Evolutionary conservation across 2,329 filamentous ascomycete genomes (phyloP).

Genomic region (Trichoderma koningiopsis): DNA sequence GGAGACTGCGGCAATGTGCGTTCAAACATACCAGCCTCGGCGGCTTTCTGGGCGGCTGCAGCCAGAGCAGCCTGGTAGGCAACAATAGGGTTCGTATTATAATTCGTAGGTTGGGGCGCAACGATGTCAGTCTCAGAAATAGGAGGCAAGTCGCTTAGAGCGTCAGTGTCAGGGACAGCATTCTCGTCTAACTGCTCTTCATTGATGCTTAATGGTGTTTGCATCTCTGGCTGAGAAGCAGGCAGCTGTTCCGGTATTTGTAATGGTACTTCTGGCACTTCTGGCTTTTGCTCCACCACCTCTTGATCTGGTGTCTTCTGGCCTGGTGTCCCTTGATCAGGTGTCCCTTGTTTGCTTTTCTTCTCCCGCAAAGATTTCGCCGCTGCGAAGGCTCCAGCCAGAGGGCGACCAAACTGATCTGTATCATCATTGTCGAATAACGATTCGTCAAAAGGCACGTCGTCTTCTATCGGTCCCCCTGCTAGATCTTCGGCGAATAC

Average conservation of each 20-base stretch:
- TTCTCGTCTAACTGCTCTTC: constrained; percentile 27
- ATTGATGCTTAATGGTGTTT: constrained; percentile 51
- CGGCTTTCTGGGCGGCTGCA: constrained; percentile 76
- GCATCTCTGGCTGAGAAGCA: constrained; percentile 52
- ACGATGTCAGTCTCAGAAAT: constrained; percentile 21
- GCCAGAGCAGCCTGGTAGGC: constrained; percentile 85
- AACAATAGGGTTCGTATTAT: constrained; percentile 43
- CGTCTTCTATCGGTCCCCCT: constrained; percentile 49
- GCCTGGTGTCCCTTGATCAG: constrained; percentile 35
- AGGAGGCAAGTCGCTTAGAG: background rate
- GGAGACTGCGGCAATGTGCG: constrained; percentile 55
- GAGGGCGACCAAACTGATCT: constrained; percentile 61
- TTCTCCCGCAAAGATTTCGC: constrained; percentile 52
- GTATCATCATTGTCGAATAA: constrained; percentile 71
- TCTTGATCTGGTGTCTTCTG: constrained; percentile 26
- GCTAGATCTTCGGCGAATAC: constrained; percentile 52
- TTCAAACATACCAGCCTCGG: constrained; percentile 73
- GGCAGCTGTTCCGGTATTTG: constrained; percentile 49
- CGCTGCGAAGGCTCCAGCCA: constrained; percentile 59
- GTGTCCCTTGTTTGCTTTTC: constrained; percentile 3
- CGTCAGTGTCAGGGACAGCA: constrained; percentile 15
- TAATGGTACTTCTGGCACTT: constrained; percentile 50
- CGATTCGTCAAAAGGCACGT: constrained; percentile 69
- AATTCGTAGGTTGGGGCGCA: constrained; percentile 23
- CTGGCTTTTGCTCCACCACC: constrained; percentile 52